A percentile compares a stretch with the other conserved stretches of the same genome.
Evolutionary conservation across 106 monocot species (phyloP).

Genomic region (Dendrobium huoshanense): DNA sequence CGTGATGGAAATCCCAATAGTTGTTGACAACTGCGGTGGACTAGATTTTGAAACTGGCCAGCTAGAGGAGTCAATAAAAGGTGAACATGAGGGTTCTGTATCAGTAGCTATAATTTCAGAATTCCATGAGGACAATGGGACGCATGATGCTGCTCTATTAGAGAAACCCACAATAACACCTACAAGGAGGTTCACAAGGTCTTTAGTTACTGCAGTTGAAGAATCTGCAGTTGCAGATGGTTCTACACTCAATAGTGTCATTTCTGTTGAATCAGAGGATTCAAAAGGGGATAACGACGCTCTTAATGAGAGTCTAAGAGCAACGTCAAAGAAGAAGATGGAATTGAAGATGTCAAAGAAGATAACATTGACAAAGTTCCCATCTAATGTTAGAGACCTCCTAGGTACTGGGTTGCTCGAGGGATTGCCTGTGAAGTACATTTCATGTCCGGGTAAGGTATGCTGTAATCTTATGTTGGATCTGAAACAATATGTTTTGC

Average conservation of each 20-base stretch:
- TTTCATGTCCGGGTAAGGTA: conserved; percentile 50
- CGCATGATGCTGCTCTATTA: not conserved
- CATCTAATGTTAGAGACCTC: conserved; percentile 61
- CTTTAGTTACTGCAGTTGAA: conserved; percentile 18
- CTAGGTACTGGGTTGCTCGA: conserved; percentile 84
- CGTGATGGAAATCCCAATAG: not conserved
- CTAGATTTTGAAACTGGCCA: not conserved
- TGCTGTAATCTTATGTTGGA: not conserved
- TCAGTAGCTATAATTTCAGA: conserved; percentile 2
- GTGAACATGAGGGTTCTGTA: conserved; percentile 1
- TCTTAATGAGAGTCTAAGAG: conserved; percentile 8
- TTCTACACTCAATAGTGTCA: not conserved
- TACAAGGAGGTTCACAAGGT: conserved; percentile 35
- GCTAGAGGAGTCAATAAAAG: conserved; percentile 1
- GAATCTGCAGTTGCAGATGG: conserved; percentile 10
- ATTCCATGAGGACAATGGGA: not conserved
- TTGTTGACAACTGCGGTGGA: not conserved
- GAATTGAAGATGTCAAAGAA: conserved; percentile 85
- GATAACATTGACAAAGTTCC: conserved; percentile 57
- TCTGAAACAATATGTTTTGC: not conserved
- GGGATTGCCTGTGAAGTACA: conserved; percentile 67
- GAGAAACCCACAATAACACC: conserved; percentile 8
- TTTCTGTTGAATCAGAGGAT: conserved; percentile 17
- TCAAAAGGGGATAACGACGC: conserved; percentile 7
- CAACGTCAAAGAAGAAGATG: conserved; percentile 47